A percentile compares a stretch with the other conserved stretches of the same genome.
These are phyloP conservation scores for Russula foetens DNA, from an alignment of 768 basidiomycete genomes.

Conservation along the genomic window DNA sequence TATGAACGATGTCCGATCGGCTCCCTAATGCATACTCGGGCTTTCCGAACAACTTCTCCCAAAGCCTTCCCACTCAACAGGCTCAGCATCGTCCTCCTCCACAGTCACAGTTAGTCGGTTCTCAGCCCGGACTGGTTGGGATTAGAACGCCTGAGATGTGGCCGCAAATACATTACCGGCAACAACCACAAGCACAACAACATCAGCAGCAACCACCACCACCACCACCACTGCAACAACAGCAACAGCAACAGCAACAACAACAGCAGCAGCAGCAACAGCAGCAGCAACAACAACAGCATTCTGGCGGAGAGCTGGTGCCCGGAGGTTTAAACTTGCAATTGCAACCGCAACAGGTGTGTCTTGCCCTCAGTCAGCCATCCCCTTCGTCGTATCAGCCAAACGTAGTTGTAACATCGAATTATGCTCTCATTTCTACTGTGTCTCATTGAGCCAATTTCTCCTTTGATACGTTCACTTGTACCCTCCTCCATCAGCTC, in stretches of 20 bases:
- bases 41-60: conserved; percentile 15
- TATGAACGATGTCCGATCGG: conserved; percentile 21
- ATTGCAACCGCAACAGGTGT: conserved; percentile 10
- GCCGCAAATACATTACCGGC: conserved; percentile 7
- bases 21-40: conserved; percentile 15
- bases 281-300: conserved; percentile 14
- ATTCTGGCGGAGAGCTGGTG: conserved; percentile 6
- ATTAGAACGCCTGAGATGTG: conserved; percentile 16
- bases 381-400: neutral
- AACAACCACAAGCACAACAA: conserved; percentile 9
- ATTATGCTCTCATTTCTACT: neutral
- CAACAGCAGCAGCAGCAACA: conserved; percentile 9
- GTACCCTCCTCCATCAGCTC: conserved; percentile 10
- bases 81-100: conserved; percentile 12
- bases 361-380: neutral
- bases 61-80: conserved; percentile 12
- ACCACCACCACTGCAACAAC: conserved; percentile 8
- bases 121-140: conserved; percentile 15
- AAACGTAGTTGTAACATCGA: neutral
- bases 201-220: conserved; percentile 14
- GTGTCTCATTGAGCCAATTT: neutral
- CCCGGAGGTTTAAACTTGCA: neutral
- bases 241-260: conserved; percentile 7
- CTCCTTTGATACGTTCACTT: neutral
- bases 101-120: conserved; percentile 10